Evolutionary conservation across 1,139 yeast species (phyloP), one percentile per base, ranked within the genome.

Genomic region (Blastobotrys aristatus): DNA sequence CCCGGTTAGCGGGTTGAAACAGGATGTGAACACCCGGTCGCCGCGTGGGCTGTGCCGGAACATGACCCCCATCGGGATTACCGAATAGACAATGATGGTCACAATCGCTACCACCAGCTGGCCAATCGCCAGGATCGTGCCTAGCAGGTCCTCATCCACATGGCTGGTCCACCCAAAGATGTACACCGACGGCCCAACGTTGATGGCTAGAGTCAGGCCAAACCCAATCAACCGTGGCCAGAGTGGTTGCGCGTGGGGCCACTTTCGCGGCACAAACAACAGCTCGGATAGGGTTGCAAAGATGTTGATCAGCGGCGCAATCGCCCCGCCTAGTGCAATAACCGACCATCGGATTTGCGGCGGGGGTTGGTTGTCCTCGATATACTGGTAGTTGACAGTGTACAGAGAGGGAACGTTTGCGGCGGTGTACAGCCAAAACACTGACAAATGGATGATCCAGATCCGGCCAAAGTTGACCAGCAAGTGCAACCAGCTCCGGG

Each of bases 351-450:
- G 72, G 0, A 81, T 75, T 56, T 84, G 94, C 3, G 72, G 60
- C 0, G 82, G 75, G 0, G 95, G 95, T 36, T 74, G 80, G 51
- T 80, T 81, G 56, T 85, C 76, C 45, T 79, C 60, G 31, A 75
- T 61, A 49, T 80, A 84, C 43, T 67, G 62, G 60, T 83, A 86
- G 49, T 79, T 66, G 43, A 68, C 69, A 0, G 95, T 86, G 64
- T 85, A 88, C 18, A 88, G 67, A 0, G 89, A 73, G 0, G 95
- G 89, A 0, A 95, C 76, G 62, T 87, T 86, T 62, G 82, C 82
- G 37, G 83, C 72, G 0, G 94, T 84, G 59, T 82, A 86, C 60
- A 80, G 85, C 96, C 96, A 87, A 65, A 82, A 88, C 49, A 83
- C 73, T 0, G 87, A 73, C 5, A 82, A 65, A 61, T 88, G 96